A percentile compares a stretch with the other conserved stretches of the same genome.
These are phyloP conservation scores for Secale cereale DNA, from an alignment of 176 grass and related monocot genomes.

Conservation along the genomic window DNA sequence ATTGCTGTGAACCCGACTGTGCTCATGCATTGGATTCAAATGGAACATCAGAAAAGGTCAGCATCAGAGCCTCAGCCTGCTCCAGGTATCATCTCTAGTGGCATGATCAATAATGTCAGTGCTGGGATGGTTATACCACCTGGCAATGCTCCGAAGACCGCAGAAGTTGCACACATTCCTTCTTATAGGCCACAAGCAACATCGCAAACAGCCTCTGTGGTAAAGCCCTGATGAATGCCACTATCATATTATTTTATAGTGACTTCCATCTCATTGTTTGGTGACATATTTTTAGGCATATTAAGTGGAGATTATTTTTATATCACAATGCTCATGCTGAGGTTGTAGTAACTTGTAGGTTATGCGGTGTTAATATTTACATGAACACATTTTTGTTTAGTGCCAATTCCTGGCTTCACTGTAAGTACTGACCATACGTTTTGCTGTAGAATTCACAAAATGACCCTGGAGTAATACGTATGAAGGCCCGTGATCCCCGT, in stretches of 20 bases:
- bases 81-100: slow-evolving; percentile 29
- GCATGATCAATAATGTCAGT: slow-evolving; percentile 23
- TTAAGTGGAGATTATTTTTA: background rate
- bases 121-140: slow-evolving; percentile 44
- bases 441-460: slow-evolving; percentile 41
- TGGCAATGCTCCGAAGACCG: slow-evolving; percentile 24
- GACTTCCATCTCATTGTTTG: background rate
- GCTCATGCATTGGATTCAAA: slow-evolving; percentile 76
- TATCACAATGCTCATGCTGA: background rate
- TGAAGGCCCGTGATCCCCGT: slow-evolving; percentile 96
- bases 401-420: slow-evolving; percentile 8
- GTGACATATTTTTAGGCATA: background rate
- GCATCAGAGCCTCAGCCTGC: slow-evolving; percentile 47
- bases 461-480: slow-evolving; percentile 54
- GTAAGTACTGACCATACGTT: slow-evolving; percentile 7
- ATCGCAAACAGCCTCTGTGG: slow-evolving; percentile 30
- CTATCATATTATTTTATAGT: slow-evolving; percentile 10
- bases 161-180: slow-evolving; percentile 43
- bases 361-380: background rate
- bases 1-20: slow-evolving; percentile 78
- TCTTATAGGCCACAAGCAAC: slow-evolving; percentile 36
- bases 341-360: background rate
- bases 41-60: slow-evolving; percentile 63
- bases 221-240: slow-evolving; percentile 11
- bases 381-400: background rate